Percentiles rank a stretch among this genome's conserved stretches.
Evolutionary conservation across 163 green algal genomes (phyloP).

Genomic region (Volvox carteri): DNA sequence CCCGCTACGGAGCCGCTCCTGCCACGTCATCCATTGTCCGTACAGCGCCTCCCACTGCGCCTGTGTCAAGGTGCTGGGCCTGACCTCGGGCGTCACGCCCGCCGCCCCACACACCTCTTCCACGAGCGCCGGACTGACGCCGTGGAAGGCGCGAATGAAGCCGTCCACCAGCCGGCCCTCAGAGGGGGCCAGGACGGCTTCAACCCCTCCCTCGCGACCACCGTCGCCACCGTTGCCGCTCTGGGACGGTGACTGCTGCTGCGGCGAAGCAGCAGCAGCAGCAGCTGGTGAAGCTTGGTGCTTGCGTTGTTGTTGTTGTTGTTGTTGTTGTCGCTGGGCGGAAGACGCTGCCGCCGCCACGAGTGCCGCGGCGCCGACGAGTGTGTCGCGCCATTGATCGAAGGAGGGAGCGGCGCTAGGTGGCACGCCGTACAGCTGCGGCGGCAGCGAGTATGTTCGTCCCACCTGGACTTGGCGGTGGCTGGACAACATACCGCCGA

Average conservation of each 20-base stretch:
- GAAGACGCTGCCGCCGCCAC: slow-evolving; percentile 26
- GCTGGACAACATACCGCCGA: slow-evolving; percentile 69
- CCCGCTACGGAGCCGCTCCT: slow-evolving; percentile 53
- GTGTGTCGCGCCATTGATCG: slow-evolving; percentile 45
- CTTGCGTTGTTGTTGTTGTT: not conserved
- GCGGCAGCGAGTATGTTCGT: slow-evolving; percentile 71
- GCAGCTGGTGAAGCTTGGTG: not conserved
- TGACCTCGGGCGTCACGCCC: not conserved
- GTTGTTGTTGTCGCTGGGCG: slow-evolving; percentile 3
- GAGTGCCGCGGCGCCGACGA: slow-evolving; percentile 42
- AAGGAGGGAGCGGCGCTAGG: slow-evolving; percentile 49
- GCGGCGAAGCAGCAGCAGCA: not conserved
- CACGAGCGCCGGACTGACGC: slow-evolving; percentile 75
- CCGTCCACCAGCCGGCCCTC: slow-evolving; percentile 53
- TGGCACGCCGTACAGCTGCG: slow-evolving; percentile 66
- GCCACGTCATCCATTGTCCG: slow-evolving; percentile 68
- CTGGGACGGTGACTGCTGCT: slow-evolving; percentile 44
- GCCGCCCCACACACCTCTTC: slow-evolving; percentile 64
- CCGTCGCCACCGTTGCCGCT: slow-evolving; percentile 1
- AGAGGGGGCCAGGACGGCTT: not conserved
- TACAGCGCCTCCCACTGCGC: slow-evolving; percentile 66
- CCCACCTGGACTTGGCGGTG: slow-evolving; percentile 75
- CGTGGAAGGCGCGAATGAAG: slow-evolving; percentile 69
- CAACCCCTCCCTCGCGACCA: too few relatives aligned
- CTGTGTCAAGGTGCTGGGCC: slow-evolving; percentile 22